Conservation (phyloP, 1,284 basidiomycete genomes). For the Cutaneotrichosporon mucoides region DNA sequence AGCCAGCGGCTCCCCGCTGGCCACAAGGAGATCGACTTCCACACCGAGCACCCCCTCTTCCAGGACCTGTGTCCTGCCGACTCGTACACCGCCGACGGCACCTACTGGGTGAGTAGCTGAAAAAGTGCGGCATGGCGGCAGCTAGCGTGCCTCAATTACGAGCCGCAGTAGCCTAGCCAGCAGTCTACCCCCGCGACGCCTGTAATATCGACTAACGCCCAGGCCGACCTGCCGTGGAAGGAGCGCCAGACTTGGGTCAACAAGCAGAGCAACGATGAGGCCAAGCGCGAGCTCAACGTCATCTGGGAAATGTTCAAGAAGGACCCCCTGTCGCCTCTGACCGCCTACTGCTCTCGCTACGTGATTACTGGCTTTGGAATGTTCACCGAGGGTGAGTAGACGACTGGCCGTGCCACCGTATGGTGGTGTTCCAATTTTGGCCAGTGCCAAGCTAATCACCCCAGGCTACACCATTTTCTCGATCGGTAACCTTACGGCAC, state of each 20-base stretch:
- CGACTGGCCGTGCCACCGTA: no score
- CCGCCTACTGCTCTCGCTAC: slow-evolving; percentile 52
- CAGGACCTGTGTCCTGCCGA: slow-evolving; percentile 45
- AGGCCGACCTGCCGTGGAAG: slow-evolving; percentile 44
- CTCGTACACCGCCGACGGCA: slow-evolving; percentile 38
- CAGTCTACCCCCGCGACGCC: no score
- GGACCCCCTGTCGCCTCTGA: slow-evolving; percentile 51
- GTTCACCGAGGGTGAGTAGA: slow-evolving; percentile 49
- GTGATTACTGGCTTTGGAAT: slow-evolving; percentile 56
- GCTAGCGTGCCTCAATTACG: no score
- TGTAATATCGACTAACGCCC: background rate
- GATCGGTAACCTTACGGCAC: slow-evolving; percentile 53
- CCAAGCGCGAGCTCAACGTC: slow-evolving; percentile 49
- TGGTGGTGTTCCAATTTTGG: background rate
- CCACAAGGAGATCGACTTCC: slow-evolving; percentile 21
- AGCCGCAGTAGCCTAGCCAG: no score
- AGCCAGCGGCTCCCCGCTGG: slow-evolving; percentile 6
- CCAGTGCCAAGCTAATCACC: background rate
- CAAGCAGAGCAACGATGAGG: slow-evolving; percentile 50
- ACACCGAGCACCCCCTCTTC: slow-evolving; percentile 42
- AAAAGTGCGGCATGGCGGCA: background rate
- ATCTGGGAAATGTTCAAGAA: slow-evolving; percentile 54
- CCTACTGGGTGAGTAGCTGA: slow-evolving; percentile 41
- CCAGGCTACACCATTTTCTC: slow-evolving; percentile 38
- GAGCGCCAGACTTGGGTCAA: slow-evolving; percentile 49